Evolutionary conservation across 352 stramenopile species (phyloP).

Genomic region (Phytophthora cryptogea): DNA sequence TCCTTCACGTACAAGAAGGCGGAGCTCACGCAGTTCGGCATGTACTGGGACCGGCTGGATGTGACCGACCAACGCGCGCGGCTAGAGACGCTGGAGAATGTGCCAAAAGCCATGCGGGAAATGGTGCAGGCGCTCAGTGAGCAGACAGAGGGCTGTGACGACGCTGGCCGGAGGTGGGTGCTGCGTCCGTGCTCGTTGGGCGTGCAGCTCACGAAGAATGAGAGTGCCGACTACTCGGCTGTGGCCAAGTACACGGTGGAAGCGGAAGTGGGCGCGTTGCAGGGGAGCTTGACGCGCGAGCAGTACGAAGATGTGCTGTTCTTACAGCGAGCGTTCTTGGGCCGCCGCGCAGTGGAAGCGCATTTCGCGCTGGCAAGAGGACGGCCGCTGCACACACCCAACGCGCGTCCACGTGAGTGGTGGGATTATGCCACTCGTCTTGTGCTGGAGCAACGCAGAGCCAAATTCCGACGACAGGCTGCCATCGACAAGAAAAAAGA

Average conservation of each 20-base stretch:
- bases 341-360: constrained; percentile 60
- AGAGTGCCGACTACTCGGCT: constrained; percentile 67
- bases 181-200: constrained; percentile 53
- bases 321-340: constrained; percentile 65
- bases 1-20: constrained; percentile 69
- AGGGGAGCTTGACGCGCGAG: constrained; percentile 62
- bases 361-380: constrained; percentile 68
- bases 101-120: constrained; percentile 47
- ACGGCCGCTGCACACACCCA: constrained; percentile 55
- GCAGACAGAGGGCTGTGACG: constrained; percentile 7
- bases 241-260: constrained; percentile 74
- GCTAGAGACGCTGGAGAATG: constrained; percentile 43
- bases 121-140: constrained; percentile 50
- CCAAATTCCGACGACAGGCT: constrained; percentile 25
- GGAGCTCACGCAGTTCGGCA: constrained; percentile 48
- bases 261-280: constrained; percentile 50
- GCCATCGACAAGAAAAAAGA: constrained; percentile 1
- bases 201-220: constrained; percentile 81
- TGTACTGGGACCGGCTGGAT: constrained; percentile 75
- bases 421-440: constrained; percentile 76
- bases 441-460: constrained; percentile 43
- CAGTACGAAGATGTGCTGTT: constrained; percentile 87
- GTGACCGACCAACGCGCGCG: constrained; percentile 20
- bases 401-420: constrained; percentile 55
- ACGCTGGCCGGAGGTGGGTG: constrained; percentile 42